Conservation (phyloP, 2,329 filamentous ascomycete species). For the Trichoderma sp. region DNA sequence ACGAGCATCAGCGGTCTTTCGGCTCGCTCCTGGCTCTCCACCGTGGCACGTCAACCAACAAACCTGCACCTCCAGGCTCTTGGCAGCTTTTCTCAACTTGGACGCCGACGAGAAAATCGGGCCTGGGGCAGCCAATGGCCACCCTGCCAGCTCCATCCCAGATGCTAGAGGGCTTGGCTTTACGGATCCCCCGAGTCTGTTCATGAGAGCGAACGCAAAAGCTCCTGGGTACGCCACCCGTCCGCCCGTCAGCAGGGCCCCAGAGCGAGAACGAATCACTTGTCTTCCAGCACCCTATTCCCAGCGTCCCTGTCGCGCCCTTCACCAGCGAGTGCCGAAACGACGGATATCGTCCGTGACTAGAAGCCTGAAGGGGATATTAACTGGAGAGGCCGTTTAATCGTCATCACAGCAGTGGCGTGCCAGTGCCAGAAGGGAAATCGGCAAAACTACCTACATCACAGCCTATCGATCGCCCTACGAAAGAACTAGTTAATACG, state of each 20-base stretch:
- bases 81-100: neutral
- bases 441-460: neutral
- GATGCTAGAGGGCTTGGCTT: constrained; percentile 4
- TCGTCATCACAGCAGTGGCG: neutral
- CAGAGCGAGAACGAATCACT: neutral
- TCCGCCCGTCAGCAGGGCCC: neutral
- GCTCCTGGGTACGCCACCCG: neutral
- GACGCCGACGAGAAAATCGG: neutral
- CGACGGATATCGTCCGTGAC: neutral
- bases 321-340: neutral
- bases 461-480: neutral
- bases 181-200: neutral
- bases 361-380: neutral
- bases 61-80: neutral
- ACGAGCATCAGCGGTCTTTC: neutral
- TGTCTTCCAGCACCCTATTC: neutral
- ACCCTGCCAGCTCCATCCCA: neutral
- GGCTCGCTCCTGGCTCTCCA: neutral
- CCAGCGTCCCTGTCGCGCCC: neutral
- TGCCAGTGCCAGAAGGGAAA: neutral
- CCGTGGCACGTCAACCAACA: neutral
- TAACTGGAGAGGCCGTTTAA: neutral
- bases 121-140: constrained; percentile 3
- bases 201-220: neutral
- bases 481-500: neutral